phyloP scores from a whole-genome alignment of 2,329 filamentous ascomycete species.

The Sporothrix humicola region DNA sequence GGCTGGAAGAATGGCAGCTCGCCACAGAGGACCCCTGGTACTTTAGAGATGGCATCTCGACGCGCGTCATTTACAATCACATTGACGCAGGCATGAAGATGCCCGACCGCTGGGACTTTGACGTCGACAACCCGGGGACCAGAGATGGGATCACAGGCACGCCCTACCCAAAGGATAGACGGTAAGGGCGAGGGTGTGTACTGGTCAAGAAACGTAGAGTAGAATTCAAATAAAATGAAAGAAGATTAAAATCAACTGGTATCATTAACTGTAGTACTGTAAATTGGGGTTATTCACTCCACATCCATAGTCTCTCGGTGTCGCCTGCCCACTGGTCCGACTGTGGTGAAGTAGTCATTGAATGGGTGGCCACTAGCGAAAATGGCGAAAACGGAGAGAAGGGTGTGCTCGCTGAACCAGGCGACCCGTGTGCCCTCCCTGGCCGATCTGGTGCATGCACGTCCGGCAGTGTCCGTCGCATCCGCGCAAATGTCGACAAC shows the following conservation, averaged over 20 bases:
- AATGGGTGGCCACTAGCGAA: background rate
- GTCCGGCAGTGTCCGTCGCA: background rate
- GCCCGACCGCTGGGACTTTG: conserved; percentile 42
- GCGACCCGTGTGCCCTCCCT: background rate
- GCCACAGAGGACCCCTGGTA: conserved; percentile 43
- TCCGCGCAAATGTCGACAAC: background rate
- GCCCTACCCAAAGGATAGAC: background rate
- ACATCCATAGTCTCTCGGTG: background rate
- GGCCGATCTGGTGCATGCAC: background rate
- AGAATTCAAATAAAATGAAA: too few relatives aligned
- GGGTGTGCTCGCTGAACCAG: too few relatives aligned
- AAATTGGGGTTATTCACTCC: background rate
- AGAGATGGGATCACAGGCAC: background rate
- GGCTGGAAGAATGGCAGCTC: conserved; percentile 43
- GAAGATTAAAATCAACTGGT: too few relatives aligned
- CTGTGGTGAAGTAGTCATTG: background rate
- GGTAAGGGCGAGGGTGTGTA: too few relatives aligned
- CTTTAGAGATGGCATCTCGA: conserved; percentile 42
- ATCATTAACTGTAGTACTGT: background rate
- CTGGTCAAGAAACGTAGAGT: too few relatives aligned
- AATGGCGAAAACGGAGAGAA: too few relatives aligned
- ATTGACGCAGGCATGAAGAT: conserved; percentile 41
- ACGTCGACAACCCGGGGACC: conserved; percentile 37
- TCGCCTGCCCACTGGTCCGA: background rate
- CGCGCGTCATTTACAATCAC: conserved; percentile 36